phyloP scores from a whole-genome alignment of 2,329 filamentous ascomycete species.

The Penicillium hesseltinei region DNA sequence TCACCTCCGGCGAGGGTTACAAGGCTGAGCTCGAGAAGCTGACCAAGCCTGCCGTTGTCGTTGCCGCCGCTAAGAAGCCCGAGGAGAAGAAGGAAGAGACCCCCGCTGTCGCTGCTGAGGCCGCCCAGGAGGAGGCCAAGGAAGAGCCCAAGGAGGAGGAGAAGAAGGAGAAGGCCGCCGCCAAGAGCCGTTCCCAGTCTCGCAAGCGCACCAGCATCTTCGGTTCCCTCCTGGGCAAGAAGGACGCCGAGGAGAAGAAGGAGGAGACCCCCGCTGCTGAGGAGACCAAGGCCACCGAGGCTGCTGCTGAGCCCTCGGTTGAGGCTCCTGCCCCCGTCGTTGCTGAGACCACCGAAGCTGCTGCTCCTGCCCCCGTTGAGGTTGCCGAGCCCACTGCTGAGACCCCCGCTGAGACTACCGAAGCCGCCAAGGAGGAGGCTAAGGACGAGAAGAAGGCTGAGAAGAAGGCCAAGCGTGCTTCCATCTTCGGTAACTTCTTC shows the following conservation, averaged over 20 bases:
- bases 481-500: constrained; percentile 74
- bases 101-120: constrained; percentile 34
- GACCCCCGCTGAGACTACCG: constrained; percentile 32
- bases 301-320: constrained; percentile 34
- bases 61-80: constrained; percentile 29
- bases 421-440: constrained; percentile 28
- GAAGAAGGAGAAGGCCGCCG: constrained; percentile 51
- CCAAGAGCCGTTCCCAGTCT: constrained; percentile 59
- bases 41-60: constrained; percentile 44
- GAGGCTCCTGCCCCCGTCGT: constrained; percentile 33
- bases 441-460: constrained; percentile 44
- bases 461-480: constrained; percentile 72
- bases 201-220: constrained; percentile 61
- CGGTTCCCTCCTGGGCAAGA: constrained; percentile 59
- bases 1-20: constrained; percentile 80
- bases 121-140: constrained; percentile 33
- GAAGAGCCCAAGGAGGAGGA: constrained; percentile 34
- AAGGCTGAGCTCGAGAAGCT: constrained; percentile 78
- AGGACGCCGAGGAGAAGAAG: constrained; percentile 50
- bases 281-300: constrained; percentile 34
- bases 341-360: constrained; percentile 16
- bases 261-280: constrained; percentile 42
- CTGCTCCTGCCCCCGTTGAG: constrained; percentile 16
- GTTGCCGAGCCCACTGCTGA: constrained; percentile 33
- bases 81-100: constrained; percentile 29